Conservation (phyloP, 495 filamentous ascomycete genomes). For the Cryomyces minteri region DNA sequence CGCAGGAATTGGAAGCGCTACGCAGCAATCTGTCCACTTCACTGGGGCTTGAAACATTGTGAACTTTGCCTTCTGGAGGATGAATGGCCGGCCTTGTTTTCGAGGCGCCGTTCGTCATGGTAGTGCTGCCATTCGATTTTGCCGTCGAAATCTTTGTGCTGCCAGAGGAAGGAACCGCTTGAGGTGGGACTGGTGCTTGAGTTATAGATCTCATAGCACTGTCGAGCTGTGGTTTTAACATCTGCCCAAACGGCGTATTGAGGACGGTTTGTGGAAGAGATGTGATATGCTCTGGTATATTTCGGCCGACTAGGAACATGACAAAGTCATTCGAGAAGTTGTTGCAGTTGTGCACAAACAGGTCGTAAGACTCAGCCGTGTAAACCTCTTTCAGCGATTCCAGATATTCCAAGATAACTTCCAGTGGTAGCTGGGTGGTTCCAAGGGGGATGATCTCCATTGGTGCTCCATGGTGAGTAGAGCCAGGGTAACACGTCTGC, state of each 20-base stretch:
- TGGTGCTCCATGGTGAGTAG: conserved; percentile 69
- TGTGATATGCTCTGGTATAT: conserved; percentile 78
- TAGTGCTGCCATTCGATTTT: background rate
- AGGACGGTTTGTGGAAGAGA: conserved; percentile 75
- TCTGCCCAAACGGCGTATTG: conserved; percentile 77
- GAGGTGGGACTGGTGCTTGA: conserved; percentile 16
- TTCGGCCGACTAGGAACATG: conserved; percentile 77
- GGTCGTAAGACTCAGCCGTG: conserved; percentile 70
- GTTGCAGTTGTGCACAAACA: conserved; percentile 90
- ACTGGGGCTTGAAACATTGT: conserved; percentile 30
- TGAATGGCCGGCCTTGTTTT: background rate
- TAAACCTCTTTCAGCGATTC: conserved; percentile 69
- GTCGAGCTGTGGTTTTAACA: conserved; percentile 71
- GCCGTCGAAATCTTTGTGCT: background rate
- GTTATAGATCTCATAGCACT: conserved; percentile 51
- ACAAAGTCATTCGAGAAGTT: conserved; percentile 92
- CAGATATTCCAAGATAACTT: conserved; percentile 78
- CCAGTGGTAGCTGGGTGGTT: conserved; percentile 55
- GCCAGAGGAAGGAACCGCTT: conserved; percentile 17
- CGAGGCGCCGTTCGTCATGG: background rate
- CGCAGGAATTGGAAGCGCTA: conserved; percentile 42
- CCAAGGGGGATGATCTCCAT: conserved; percentile 63
- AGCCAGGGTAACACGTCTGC: conserved; percentile 58
- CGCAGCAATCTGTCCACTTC: conserved; percentile 43
- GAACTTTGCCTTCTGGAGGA: conserved; percentile 22